Conservation (phyloP, 2,329 filamentous ascomycete species). For the Botrytis cinerea region DNA sequence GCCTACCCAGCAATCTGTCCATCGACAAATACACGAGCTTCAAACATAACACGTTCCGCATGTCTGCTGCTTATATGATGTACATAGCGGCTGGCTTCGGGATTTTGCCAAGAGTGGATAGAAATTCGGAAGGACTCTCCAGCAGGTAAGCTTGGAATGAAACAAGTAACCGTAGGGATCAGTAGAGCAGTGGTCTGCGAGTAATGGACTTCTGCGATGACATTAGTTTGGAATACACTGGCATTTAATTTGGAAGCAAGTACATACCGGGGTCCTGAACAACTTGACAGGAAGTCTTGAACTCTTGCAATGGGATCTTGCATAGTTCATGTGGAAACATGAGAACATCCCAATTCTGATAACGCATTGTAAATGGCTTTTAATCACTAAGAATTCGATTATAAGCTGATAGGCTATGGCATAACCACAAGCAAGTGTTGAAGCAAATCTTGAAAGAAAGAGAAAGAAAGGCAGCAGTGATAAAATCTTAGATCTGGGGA, state of each 20-base stretch:
- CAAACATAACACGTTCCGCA: slow-evolving; percentile 59
- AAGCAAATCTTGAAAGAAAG: slow-evolving; percentile 22
- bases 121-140: slow-evolving; percentile 69
- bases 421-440: slow-evolving; percentile 21
- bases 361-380: slow-evolving; percentile 62
- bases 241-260: background rate
- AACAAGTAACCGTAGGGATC: slow-evolving; percentile 70
- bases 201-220: background rate
- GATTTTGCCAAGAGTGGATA: slow-evolving; percentile 71
- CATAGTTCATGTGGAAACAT: slow-evolving; percentile 68
- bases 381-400: slow-evolving; percentile 14
- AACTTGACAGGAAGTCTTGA: slow-evolving; percentile 75
- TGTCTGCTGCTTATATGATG: slow-evolving; percentile 55
- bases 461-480: slow-evolving; percentile 6
- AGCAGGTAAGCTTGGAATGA: slow-evolving; percentile 63
- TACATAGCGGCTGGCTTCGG: slow-evolving; percentile 59
- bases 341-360: slow-evolving; percentile 83
- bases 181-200: slow-evolving; percentile 20
- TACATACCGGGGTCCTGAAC: slow-evolving; percentile 51
- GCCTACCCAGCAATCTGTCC: slow-evolving; percentile 62
- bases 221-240: background rate
- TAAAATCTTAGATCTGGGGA: slow-evolving; percentile 7
- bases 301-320: slow-evolving; percentile 76
- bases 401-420: slow-evolving; percentile 11
- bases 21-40: slow-evolving; percentile 69